Conservation (phyloP, 495 filamentous ascomycete species). For the Jackrogersella minutella region DNA sequence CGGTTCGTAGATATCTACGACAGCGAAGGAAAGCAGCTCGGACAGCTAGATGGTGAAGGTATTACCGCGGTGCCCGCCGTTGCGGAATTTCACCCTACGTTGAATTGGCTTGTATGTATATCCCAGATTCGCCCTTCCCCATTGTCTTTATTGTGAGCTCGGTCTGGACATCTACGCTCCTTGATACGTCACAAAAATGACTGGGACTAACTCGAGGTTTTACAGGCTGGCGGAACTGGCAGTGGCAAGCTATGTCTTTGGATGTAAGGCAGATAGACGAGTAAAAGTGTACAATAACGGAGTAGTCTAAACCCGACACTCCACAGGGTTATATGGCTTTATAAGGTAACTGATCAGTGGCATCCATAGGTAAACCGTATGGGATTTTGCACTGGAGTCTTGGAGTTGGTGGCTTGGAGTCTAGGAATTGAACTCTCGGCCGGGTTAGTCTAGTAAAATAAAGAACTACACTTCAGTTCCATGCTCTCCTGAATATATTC, state of each 20-base stretch:
- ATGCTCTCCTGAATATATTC: no score
- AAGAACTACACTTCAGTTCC: no score
- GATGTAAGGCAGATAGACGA: conserved; percentile 66
- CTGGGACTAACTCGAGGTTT: conserved; percentile 7
- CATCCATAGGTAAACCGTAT: neutral
- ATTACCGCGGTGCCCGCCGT: conserved; percentile 96
- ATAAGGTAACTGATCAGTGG: neutral
- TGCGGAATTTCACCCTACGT: conserved; percentile 84
- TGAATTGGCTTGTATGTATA: conserved; percentile 78
- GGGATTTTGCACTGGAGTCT: neutral
- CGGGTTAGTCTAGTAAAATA: no score
- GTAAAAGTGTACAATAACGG: neutral
- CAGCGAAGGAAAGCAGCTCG: conserved; percentile 81
- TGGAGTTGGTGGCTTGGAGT: neutral
- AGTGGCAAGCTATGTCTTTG: conserved; percentile 94
- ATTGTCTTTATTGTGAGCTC: neutral
- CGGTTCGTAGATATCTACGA: conserved; percentile 93
- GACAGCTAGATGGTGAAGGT: conserved; percentile 85
- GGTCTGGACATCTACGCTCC: neutral
- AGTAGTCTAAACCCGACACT: neutral
- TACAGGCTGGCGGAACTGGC: conserved; percentile 75
- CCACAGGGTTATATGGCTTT: neutral
- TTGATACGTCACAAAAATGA: neutral
- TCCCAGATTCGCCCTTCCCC: neutral
- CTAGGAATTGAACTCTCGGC: no score